Conservation (phyloP, 2,329 filamentous ascomycete species). For the Chaetomium strumarium region DNA sequence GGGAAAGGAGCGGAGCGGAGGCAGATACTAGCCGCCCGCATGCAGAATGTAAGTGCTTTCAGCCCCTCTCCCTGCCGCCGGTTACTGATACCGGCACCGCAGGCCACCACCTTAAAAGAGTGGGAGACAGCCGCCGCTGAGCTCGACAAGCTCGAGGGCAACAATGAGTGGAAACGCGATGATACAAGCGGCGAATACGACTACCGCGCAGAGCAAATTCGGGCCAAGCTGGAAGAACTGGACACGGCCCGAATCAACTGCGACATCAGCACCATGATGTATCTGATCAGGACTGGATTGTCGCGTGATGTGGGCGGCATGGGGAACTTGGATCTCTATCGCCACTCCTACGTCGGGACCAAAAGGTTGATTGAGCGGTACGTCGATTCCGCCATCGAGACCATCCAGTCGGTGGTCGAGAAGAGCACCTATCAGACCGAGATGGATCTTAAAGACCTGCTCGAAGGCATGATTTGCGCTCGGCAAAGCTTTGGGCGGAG, state of each 20-base stretch:
- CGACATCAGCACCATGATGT: conserved; percentile 72
- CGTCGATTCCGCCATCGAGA: conserved; percentile 70
- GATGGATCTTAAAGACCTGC: conserved; percentile 51
- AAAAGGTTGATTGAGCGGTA: conserved; percentile 84
- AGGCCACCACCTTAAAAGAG: conserved; percentile 63
- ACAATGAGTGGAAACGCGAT: conserved; percentile 74
- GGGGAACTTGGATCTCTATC: conserved; percentile 76
- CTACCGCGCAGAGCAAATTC: conserved; percentile 65
- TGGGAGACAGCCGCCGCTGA: conserved; percentile 73
- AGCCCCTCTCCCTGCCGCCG: neutral
- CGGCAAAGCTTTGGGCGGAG: conserved; percentile 81
- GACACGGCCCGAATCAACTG: conserved; percentile 66
- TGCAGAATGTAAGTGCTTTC: conserved; percentile 53
- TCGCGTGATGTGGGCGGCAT: conserved; percentile 80
- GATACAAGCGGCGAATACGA: conserved; percentile 59
- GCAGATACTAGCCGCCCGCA: conserved; percentile 55
- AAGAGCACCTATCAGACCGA: conserved; percentile 47
- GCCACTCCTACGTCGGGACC: conserved; percentile 77
- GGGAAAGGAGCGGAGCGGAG: conserved; percentile 51
- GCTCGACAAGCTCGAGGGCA: conserved; percentile 73
- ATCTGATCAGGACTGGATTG: conserved; percentile 72
- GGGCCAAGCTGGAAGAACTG: conserved; percentile 63
- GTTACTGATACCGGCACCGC: conserved; percentile 16
- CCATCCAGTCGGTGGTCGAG: conserved; percentile 66
- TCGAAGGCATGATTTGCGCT: conserved; percentile 65